Evolutionary conservation across 2,329 filamentous ascomycete genomes (phyloP).

Genomic region (Colletotrichum sp.): DNA sequence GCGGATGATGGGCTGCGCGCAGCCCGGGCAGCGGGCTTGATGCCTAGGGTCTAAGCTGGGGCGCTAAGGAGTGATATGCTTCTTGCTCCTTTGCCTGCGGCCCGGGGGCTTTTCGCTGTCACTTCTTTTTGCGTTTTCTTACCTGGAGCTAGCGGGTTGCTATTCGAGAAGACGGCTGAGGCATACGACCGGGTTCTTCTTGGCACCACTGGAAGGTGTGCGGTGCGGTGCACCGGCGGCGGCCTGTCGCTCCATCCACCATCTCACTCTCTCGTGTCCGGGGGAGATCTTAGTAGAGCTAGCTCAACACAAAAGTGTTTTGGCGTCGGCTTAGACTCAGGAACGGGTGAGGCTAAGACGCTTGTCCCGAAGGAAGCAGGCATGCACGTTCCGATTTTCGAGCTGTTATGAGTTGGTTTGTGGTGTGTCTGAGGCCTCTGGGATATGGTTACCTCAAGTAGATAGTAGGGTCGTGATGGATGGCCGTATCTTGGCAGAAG

Average conservation of each 20-base stretch:
- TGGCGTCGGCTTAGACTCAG: not conserved
- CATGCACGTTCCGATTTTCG: not conserved
- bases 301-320: not conserved
- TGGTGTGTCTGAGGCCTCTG: not conserved
- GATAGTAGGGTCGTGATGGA: not conserved
- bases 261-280: not conserved
- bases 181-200: not conserved
- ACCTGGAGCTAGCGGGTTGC: not conserved
- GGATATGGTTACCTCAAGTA: not conserved
- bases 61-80: not conserved
- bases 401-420: not conserved
- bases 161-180: not conserved
- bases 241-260: not conserved
- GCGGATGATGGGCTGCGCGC: not conserved
- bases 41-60: not conserved
- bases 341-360: not conserved
- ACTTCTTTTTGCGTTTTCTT: not conserved
- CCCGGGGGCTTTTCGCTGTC: not conserved
- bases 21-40: not conserved
- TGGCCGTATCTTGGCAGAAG: not conserved
- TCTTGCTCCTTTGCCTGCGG: not conserved
- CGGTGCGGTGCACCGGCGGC: not conserved
- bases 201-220: not conserved
- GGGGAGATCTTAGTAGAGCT: not conserved
- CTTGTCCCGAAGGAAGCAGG: conserved; percentile 1